Conservation (phyloP, 2,329 filamentous ascomycete species). For the Parafenestella ontariensis region DNA sequence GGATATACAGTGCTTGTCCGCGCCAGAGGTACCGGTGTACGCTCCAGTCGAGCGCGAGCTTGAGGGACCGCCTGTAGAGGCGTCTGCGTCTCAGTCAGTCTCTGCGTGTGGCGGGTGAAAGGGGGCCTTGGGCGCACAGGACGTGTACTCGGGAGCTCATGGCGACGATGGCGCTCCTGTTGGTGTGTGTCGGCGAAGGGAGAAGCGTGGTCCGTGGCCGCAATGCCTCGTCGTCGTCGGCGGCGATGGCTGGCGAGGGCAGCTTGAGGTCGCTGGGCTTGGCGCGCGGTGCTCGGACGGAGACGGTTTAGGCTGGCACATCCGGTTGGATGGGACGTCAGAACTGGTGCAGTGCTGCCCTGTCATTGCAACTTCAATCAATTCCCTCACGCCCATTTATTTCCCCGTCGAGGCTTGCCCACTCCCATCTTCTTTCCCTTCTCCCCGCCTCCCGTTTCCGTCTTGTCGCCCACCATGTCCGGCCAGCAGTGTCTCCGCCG, state of each 20-base stretch:
- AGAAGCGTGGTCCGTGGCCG: constrained; percentile 24
- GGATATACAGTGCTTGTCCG: constrained; percentile 94
- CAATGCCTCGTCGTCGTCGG: constrained; percentile 39
- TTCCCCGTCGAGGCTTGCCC: constrained; percentile 15
- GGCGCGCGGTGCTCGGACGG: constrained; percentile 32
- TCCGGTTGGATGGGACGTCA: constrained; percentile 37
- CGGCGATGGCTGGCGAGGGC: constrained; percentile 23
- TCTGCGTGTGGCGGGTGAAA: constrained; percentile 21
- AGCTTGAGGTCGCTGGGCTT: constrained; percentile 34
- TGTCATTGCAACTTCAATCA: constrained; percentile 29
- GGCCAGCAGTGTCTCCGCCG: constrained; percentile 50
- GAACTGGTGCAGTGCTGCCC: constrained; percentile 26
- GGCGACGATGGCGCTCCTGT: constrained; percentile 24
- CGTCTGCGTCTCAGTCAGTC: constrained; percentile 55
- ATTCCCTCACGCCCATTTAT: constrained; percentile 37
- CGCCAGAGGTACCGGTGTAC: constrained; percentile 94
- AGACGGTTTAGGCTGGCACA: constrained; percentile 29
- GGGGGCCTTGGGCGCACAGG: constrained; percentile 36
- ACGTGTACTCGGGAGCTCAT: constrained; percentile 52
- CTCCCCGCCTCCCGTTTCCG: constrained; percentile 13
- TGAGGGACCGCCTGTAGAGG: constrained; percentile 91
- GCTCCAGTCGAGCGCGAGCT: constrained; percentile 93
- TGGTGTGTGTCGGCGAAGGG: constrained; percentile 19
- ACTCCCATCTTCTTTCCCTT: constrained; percentile 9
- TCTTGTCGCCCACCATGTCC: constrained; percentile 37